phyloP scores from a whole-genome alignment of 2,329 filamentous ascomycete species.

The Monilinia polystroma region DNA sequence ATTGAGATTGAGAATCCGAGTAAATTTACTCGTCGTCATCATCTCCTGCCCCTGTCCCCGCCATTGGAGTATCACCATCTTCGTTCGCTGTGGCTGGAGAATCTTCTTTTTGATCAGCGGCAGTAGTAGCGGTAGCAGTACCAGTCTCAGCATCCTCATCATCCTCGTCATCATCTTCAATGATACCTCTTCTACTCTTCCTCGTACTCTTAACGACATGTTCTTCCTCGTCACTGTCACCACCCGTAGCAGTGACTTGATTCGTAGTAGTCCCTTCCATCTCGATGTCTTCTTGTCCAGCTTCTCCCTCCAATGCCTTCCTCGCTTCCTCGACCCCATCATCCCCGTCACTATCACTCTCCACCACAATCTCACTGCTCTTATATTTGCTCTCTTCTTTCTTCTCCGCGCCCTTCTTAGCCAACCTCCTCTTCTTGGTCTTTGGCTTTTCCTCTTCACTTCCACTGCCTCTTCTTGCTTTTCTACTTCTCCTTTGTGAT shows the following conservation, averaged over 20 bases:
- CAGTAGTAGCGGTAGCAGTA: constrained; percentile 19
- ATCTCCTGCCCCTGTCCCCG: constrained; percentile 32
- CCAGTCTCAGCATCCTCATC: constrained; percentile 37
- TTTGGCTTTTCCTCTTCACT: constrained; percentile 41
- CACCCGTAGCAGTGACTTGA: not conserved
- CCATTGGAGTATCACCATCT: constrained; percentile 38
- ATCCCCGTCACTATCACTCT: constrained; percentile 40
- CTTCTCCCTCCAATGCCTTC: constrained; percentile 29
- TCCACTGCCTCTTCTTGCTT: constrained; percentile 35
- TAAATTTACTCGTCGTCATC: constrained; percentile 14
- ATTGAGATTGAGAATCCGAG: not conserved
- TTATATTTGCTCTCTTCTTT: constrained; percentile 40
- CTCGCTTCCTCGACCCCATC: constrained; percentile 37
- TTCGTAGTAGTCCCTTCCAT: constrained; percentile 26
- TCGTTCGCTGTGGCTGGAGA: constrained; percentile 36
- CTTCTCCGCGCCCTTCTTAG: constrained; percentile 36
- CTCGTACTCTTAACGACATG: constrained; percentile 30
- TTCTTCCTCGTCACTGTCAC: constrained; percentile 34
- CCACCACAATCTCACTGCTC: constrained; percentile 41
- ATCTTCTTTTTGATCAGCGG: constrained; percentile 26
- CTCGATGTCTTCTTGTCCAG: constrained; percentile 25
- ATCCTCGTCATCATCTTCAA: constrained; percentile 39
- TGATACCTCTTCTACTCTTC: constrained; percentile 36
- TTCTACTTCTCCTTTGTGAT: constrained; percentile 22
- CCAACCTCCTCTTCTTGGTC: constrained; percentile 41